A percentile compares a stretch with the other conserved stretches of the same genome.
Evolutionary conservation across 768 basidiomycete genomes (phyloP).

Genomic region (Solioccasus polychromus): DNA sequence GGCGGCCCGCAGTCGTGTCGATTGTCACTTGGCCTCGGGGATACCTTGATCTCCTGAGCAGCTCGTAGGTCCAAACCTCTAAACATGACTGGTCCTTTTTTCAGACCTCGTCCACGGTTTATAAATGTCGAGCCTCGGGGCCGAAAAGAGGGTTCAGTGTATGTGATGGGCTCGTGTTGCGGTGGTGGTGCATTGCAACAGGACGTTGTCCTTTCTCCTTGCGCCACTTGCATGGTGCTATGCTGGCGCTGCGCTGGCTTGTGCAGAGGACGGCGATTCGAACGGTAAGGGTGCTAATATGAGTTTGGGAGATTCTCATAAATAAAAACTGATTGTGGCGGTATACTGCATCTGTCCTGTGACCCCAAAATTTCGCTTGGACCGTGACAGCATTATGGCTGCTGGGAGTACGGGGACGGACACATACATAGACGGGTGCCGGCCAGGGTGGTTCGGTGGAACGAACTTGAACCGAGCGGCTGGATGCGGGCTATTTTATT

Average conservation of each 20-base stretch:
- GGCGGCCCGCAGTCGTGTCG: neutral
- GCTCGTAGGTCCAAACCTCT: neutral
- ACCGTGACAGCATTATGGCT: neutral
- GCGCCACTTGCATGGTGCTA: neutral
- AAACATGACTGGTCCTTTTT: neutral
- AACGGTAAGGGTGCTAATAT: slow-evolving; percentile 3
- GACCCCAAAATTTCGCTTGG: neutral
- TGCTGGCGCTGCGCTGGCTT: slow-evolving; percentile 3
- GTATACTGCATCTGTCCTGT: slow-evolving; percentile 1
- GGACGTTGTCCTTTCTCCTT: neutral
- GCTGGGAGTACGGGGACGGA: slow-evolving; percentile 3
- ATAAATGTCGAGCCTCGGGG: slow-evolving; percentile 3
- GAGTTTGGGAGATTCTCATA: slow-evolving; percentile 11
- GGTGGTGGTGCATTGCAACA: neutral
- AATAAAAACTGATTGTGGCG: slow-evolving; percentile 12
- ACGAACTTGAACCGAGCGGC: neutral
- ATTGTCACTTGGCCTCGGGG: slow-evolving; percentile 16
- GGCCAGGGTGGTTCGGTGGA: neutral
- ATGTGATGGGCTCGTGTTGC: neutral
- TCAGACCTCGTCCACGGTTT: neutral
- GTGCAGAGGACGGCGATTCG: slow-evolving; percentile 2
- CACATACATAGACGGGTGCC: no score
- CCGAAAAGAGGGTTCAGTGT: slow-evolving; percentile 4
- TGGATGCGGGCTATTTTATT: no score
- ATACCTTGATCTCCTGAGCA: slow-evolving; percentile 3